These are phyloP conservation scores for Fusarium pseudograminearum DNA, from an alignment of 2,329 filamentous ascomycete species.

Conservation along the genomic window DNA sequence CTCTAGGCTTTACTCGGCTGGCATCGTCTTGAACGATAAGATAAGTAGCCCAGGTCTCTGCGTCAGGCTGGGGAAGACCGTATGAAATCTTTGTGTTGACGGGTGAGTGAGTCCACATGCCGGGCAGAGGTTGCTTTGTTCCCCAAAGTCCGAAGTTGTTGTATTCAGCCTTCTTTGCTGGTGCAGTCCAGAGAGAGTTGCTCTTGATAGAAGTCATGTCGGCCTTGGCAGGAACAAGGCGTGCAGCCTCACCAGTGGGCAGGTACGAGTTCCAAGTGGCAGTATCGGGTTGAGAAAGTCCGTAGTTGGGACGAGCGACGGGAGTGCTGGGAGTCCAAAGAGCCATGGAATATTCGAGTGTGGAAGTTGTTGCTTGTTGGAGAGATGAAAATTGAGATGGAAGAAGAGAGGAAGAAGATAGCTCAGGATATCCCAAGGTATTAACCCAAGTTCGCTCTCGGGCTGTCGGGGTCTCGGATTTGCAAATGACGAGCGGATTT, in stretches of 20 bases:
- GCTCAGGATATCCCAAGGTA: conserved; percentile 11
- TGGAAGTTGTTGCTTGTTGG: conserved; percentile 15
- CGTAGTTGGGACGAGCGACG: conserved; percentile 41
- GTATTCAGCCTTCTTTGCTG: conserved; percentile 34
- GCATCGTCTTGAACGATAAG: conserved; percentile 40
- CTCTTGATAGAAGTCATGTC: conserved; percentile 53
- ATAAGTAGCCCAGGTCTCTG: conserved; percentile 44
- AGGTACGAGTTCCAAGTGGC: conserved; percentile 54
- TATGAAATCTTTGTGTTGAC: conserved; percentile 34
- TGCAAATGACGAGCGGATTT: conserved; percentile 40
- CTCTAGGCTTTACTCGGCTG: conserved; percentile 44
- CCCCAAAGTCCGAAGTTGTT: conserved; percentile 44
- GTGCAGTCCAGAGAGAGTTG: conserved; percentile 52
- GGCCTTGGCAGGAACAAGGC: conserved; percentile 47
- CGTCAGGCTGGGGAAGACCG: conserved; percentile 51
- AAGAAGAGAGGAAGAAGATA: conserved; percentile 12
- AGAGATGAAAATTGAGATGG: conserved; percentile 10
- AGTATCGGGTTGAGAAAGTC: conserved; percentile 55
- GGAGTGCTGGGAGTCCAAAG: conserved; percentile 44
- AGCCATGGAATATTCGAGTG: conserved; percentile 40
- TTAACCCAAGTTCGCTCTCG: conserved; percentile 27
- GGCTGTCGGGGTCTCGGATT: conserved; percentile 37
- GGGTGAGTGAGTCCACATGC: conserved; percentile 43
- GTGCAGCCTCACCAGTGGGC: conserved; percentile 44
- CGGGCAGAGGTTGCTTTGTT: conserved; percentile 34